Conservation (phyloP, 768 basidiomycete species). For the Leccinum incarnatum region DNA sequence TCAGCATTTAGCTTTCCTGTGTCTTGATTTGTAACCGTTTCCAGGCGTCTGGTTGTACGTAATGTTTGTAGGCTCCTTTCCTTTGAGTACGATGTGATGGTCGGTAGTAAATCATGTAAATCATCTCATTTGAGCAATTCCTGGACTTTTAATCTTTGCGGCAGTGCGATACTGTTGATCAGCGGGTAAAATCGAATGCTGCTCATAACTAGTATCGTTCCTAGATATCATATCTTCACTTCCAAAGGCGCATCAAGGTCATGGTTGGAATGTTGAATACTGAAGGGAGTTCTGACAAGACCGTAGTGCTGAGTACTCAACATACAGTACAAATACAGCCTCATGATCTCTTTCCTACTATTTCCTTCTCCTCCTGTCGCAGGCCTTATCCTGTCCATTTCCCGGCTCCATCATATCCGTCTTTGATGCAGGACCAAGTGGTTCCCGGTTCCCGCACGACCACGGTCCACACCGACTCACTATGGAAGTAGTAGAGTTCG, state of each 20-base stretch:
- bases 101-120: background rate
- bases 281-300: too few relatives aligned
- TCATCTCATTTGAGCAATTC: background rate
- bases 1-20: background rate
- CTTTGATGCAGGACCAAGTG: constrained; percentile 28
- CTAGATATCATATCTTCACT: too few relatives aligned
- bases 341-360: too few relatives aligned
- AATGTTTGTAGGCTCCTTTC: background rate
- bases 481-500: background rate
- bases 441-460: constrained; percentile 28
- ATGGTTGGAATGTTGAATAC: too few relatives aligned
- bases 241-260: too few relatives aligned
- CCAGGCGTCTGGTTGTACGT: background rate
- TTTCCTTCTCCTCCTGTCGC: too few relatives aligned
- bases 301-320: too few relatives aligned
- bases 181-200: too few relatives aligned
- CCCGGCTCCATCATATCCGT: background rate
- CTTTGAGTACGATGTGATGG: background rate
- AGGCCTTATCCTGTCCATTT: constrained; percentile 1
- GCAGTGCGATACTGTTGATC: too few relatives aligned
- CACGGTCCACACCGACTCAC: constrained; percentile 2
- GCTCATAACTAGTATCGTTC: too few relatives aligned
- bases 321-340: too few relatives aligned
- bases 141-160: too few relatives aligned
- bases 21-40: background rate